Evolutionary conservation across 805 yeast genomes (phyloP).

Genomic region (Saturnispora silvae): DNA sequence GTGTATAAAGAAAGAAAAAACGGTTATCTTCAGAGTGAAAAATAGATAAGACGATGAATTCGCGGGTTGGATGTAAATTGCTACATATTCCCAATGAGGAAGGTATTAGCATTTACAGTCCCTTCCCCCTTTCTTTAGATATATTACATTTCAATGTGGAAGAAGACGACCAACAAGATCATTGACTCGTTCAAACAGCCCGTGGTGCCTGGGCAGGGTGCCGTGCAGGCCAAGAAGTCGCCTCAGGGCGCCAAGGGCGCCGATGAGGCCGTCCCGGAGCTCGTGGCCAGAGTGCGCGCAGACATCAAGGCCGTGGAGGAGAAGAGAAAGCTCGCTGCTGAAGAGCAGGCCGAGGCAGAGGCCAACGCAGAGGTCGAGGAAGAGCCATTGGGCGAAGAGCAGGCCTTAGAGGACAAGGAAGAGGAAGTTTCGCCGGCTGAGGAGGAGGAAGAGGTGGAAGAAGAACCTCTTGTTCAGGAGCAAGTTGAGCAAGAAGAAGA

Average conservation of each 20-base stretch:
- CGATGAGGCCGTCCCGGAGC: slow-evolving; percentile 2
- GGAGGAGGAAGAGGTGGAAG: slow-evolving; percentile 8
- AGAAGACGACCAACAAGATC: not conserved
- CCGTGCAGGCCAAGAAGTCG: not conserved
- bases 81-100: not conserved
- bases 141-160: not conserved
- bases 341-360: not conserved
- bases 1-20: not conserved
- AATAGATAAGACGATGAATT: no score
- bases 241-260: not conserved
- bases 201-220: not conserved
- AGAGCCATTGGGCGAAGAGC: slow-evolving; percentile 10
- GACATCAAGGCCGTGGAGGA: slow-evolving; percentile 7
- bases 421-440: slow-evolving; percentile 9
- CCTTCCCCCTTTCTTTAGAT: no score
- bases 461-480: slow-evolving; percentile 6
- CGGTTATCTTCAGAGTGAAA: no score
- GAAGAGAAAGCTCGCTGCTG: slow-evolving; percentile 3
- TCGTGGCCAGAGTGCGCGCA: not conserved
- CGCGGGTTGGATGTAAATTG: not conserved
- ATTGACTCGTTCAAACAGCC: not conserved
- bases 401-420: not conserved
- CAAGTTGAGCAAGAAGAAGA: not conserved
- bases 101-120: no score
- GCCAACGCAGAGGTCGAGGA: slow-evolving; percentile 6